phyloP scores from a whole-genome alignment of 2,329 filamentous ascomycete genomes.

The Fusarium solani-melongenae region DNA sequence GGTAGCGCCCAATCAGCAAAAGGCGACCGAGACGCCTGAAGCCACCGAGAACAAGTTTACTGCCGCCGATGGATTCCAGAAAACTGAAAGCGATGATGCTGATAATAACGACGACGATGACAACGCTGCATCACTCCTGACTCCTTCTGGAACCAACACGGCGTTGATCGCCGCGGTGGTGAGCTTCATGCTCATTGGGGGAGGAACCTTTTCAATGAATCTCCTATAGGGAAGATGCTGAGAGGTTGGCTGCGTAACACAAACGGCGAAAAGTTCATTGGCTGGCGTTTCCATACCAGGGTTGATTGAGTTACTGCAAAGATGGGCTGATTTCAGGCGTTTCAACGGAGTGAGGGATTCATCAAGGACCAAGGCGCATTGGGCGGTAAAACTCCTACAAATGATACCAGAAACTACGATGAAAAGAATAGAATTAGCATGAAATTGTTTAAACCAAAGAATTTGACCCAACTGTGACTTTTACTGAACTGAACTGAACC shows the following conservation, averaged over 20 bases:
- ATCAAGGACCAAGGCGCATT: conserved; percentile 32
- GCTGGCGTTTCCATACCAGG: conserved; percentile 30
- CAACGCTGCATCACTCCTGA: conserved; percentile 28
- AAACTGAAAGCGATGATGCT: conserved; percentile 8
- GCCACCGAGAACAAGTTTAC: conserved; percentile 35
- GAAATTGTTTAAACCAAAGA: not conserved
- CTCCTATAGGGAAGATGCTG: conserved; percentile 5
- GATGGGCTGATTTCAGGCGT: conserved; percentile 36
- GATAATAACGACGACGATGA: conserved; percentile 3
- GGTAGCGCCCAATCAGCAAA: conserved; percentile 53
- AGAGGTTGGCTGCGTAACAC: conserved; percentile 2
- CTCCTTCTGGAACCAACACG: conserved; percentile 24
- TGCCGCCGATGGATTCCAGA: conserved; percentile 49
- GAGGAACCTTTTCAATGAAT: conserved; percentile 29
- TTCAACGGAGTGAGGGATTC: conserved; percentile 23
- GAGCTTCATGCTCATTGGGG: conserved; percentile 39
- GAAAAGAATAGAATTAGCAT: not conserved
- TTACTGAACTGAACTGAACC: not conserved
- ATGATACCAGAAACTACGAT: conserved; percentile 34
- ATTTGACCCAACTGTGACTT: not conserved
- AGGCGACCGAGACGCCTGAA: conserved; percentile 36
- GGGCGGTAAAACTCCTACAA: conserved; percentile 17
- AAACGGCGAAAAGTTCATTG: conserved; percentile 16
- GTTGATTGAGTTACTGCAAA: conserved; percentile 13
- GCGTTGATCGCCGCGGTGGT: conserved; percentile 31